phyloP scores from a whole-genome alignment of 768 basidiomycete species.

The Rhodocollybia butyracea region DNA sequence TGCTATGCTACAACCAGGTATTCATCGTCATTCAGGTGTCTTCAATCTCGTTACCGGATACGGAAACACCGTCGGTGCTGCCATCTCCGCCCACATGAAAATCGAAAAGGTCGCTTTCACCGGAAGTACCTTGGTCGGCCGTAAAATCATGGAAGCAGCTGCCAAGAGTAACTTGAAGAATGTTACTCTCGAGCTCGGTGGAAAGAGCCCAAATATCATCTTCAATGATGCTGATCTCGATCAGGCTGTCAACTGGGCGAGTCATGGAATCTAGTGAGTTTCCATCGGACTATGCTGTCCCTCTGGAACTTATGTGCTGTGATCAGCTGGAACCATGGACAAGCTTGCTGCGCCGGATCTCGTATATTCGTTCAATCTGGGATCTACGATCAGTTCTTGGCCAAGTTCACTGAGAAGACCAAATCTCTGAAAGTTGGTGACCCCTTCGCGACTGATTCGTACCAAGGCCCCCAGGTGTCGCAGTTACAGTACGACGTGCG shows the following conservation, averaged over 20 bases:
- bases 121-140: conserved; percentile 76
- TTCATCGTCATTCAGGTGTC: too few species aligned
- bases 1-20: too few species aligned
- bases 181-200: conserved; percentile 82
- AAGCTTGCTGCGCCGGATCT: conserved; percentile 67
- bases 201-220: conserved; percentile 70
- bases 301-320: not conserved
- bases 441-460: conserved; percentile 49
- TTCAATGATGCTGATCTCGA: conserved; percentile 74
- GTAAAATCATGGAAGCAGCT: conserved; percentile 76
- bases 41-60: conserved; percentile 77
- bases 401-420: conserved; percentile 44
- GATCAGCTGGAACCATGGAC: conserved; percentile 62
- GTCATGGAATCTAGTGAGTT: conserved; percentile 68
- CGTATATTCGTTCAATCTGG: conserved; percentile 64
- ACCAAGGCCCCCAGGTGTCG: conserved; percentile 66
- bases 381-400: conserved; percentile 56
- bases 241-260: conserved; percentile 69
- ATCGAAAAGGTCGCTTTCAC: conserved; percentile 88
- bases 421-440: conserved; percentile 50
- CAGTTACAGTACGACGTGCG: conserved; percentile 40
- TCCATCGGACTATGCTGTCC: conserved; percentile 1
- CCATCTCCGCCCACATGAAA: conserved; percentile 62
- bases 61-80: conserved; percentile 65
- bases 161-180: conserved; percentile 82